Evolutionary conservation across 768 basidiomycete species (phyloP).

Genomic region (Trametopsis cervina): DNA sequence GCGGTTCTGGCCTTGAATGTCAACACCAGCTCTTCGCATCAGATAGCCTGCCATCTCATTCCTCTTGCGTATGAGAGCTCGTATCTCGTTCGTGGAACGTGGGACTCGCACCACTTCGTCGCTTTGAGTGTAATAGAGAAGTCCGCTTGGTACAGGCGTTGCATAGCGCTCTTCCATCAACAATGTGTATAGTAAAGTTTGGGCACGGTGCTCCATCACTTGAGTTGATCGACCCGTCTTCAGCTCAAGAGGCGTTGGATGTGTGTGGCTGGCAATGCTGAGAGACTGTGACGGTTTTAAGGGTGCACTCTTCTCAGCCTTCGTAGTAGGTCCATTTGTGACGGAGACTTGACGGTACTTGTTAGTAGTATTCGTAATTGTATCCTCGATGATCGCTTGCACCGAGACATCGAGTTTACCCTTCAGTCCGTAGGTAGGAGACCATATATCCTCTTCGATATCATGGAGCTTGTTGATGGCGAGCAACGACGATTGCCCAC

Average conservation of each 20-base stretch:
- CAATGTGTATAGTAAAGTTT: slow-evolving; percentile 95
- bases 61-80: slow-evolving; percentile 71
- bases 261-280: slow-evolving; percentile 17
- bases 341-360: slow-evolving; percentile 20
- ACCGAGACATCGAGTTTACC: slow-evolving; percentile 94
- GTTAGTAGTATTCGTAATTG: slow-evolving; percentile 18
- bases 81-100: slow-evolving; percentile 72
- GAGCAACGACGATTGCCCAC: slow-evolving; percentile 45
- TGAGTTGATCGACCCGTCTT: slow-evolving; percentile 83
- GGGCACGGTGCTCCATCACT: slow-evolving; percentile 90
- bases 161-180: slow-evolving; percentile 90
- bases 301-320: too few relatives aligned
- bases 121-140: slow-evolving; percentile 92
- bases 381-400: slow-evolving; percentile 49
- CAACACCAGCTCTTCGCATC: slow-evolving; percentile 36
- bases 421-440: slow-evolving; percentile 89
- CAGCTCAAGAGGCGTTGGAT: slow-evolving; percentile 83
- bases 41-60: slow-evolving; percentile 83
- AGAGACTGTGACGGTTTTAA: too few relatives aligned
- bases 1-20: not conserved
- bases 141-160: slow-evolving; percentile 67
- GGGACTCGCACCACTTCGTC: slow-evolving; percentile 84
- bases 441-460: slow-evolving; percentile 97
- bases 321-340: slow-evolving; percentile 12
- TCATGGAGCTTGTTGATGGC: slow-evolving; percentile 76